Evolutionary conservation across 352 stramenopile genomes (phyloP), one percentile per base, ranked within the genome.

Genomic region (Nothophytophthora sp.): DNA sequence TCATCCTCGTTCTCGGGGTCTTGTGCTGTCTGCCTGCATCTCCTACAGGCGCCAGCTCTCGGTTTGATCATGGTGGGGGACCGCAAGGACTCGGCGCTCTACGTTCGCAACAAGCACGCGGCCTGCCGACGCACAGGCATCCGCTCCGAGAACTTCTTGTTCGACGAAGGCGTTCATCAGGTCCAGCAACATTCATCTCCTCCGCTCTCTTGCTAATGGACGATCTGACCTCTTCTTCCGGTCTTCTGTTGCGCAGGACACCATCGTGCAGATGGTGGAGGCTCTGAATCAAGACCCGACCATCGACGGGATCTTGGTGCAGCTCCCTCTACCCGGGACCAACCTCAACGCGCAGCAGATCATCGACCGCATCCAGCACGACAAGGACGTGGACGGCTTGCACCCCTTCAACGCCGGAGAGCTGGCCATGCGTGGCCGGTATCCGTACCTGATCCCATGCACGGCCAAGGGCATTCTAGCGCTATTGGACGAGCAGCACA

Each of bases 321-420:
- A 92, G 65, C 75, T 99, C 1, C 97, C 98, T 8, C 60, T 99
- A 15, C 97, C 98, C 2, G 57, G 72, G 0, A 88, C 98, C 47
- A 25, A 56, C n/a, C 86, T 99, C 12, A 79, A 99, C 61, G 88
- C 98, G 47, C 76, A 93, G 50, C 59, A 53, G 32, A 96, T 99
- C 28, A 92, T 99, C 34, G 77, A 97, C 43, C 68, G 74, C 5
- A 98, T 99, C 47, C 68, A 67, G n/a, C 73, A 85, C 16, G 73
- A 81, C 50, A 99, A 99, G 68, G 98, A 99, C 72, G 98, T 99
- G 30, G 98, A 99, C 67, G 98, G 98, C 0, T 83, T 99, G 20
- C 95, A 99, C 61, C 96, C 97, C 32, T 81, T 97, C 45, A 99
- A 99, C 78, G 89, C 98, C 5, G 97, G 96, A 12, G 81, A 96